These are phyloP conservation scores for Globisporangium polare DNA, from an alignment of 352 stramenopile species.

Conservation along the genomic window DNA sequence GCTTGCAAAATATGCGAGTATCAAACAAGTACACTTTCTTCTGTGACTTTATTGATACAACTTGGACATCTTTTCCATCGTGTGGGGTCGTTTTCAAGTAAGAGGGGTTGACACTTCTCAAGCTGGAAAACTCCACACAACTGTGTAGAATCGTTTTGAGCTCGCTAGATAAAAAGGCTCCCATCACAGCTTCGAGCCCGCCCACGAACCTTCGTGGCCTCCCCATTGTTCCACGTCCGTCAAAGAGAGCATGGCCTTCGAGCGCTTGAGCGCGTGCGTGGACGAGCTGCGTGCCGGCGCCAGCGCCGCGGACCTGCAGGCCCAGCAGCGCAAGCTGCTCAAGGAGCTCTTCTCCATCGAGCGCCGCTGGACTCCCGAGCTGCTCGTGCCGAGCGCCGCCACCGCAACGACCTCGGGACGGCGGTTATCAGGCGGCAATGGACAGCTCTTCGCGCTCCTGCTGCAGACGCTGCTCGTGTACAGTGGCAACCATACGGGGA, in stretches of 20 bases:
- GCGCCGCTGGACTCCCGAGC: constrained; percentile 47
- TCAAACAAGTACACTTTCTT: background rate
- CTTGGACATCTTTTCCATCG: background rate
- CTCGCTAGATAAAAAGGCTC: background rate
- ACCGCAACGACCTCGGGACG: constrained; percentile 13
- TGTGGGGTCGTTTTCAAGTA: background rate
- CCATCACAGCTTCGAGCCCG: background rate
- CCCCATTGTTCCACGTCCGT: background rate
- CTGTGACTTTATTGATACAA: background rate
- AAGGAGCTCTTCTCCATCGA: constrained; percentile 57
- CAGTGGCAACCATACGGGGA: constrained; percentile 41
- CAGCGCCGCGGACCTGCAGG: constrained; percentile 25
- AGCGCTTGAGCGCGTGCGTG: constrained; percentile 42
- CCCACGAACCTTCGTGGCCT: background rate
- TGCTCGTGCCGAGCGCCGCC: constrained; percentile 17
- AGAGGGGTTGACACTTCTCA: background rate
- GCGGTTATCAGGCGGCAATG: constrained; percentile 27
- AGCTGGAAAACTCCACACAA: background rate
- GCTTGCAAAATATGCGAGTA: background rate
- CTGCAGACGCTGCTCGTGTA: constrained; percentile 66
- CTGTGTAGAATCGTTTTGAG: background rate
- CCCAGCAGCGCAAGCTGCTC: constrained; percentile 35
- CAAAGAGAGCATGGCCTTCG: constrained; percentile 32
- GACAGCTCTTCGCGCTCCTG: constrained; percentile 58
- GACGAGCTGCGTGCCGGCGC: constrained; percentile 38